phyloP scores from a whole-genome alignment of 805 yeast genomes.

The Ogataea saltuana region DNA sequence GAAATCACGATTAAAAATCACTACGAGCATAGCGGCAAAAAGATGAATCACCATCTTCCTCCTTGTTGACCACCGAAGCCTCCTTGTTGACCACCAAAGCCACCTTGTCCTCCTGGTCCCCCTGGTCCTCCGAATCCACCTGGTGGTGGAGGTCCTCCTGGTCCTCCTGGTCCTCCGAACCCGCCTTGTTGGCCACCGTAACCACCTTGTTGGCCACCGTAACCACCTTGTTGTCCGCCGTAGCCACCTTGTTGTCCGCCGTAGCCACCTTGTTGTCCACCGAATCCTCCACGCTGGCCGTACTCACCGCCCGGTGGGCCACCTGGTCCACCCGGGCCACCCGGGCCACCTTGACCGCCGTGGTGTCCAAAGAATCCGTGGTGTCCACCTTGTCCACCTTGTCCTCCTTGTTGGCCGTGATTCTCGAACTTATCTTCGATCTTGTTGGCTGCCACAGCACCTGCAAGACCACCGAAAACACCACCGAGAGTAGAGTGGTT shows the following conservation, averaged over 20 bases:
- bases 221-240: constrained; percentile 3
- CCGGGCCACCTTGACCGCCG: constrained; percentile 13
- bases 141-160: background rate
- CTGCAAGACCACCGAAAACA: constrained; percentile 54
- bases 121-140: constrained; percentile 2
- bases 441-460: constrained; percentile 56
- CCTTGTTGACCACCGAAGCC: constrained; percentile 20
- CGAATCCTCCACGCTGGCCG: constrained; percentile 12
- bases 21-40: too few species aligned
- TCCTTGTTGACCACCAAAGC: constrained; percentile 15
- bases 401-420: constrained; percentile 30
- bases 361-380: constrained; percentile 15
- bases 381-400: constrained; percentile 24
- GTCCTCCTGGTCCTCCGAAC: constrained; percentile 2
- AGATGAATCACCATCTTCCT: constrained; percentile 18
- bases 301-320: constrained; percentile 10
- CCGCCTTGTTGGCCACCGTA: constrained; percentile 5
- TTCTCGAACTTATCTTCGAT: constrained; percentile 38
- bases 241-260: constrained; percentile 7
- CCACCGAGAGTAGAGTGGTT: constrained; percentile 45
- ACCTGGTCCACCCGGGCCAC: constrained; percentile 19
- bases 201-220: constrained; percentile 6
- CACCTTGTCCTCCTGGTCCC: too few species aligned
- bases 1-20: background rate
- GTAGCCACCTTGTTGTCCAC: constrained; percentile 17